Evolutionary conservation across 2,329 filamentous ascomycete species (phyloP).

Genomic region (Fusarium azukiicola): DNA sequence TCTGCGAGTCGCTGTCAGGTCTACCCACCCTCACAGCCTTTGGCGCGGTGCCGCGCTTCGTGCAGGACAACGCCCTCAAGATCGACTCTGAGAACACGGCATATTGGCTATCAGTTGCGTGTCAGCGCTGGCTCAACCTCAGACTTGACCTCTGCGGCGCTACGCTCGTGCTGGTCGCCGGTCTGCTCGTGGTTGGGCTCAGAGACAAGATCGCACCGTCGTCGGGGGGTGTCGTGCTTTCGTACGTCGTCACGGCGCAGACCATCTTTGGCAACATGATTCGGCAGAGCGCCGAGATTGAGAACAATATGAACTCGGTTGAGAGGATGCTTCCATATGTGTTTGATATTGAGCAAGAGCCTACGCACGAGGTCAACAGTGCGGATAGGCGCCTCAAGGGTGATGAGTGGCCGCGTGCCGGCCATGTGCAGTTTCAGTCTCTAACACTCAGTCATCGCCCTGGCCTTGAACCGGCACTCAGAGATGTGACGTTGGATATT

Average conservation of each 20-base stretch:
- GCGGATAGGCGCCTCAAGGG: conserved; percentile 22
- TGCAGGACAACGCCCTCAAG: conserved; percentile 28
- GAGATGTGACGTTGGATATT: conserved; percentile 28
- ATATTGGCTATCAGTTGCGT: conserved; percentile 33
- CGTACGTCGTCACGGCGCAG: conserved; percentile 64
- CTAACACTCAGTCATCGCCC: conserved; percentile 39
- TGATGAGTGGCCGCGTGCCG: conserved; percentile 15
- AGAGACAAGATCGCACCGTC: conserved; percentile 37
- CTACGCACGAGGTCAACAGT: neutral
- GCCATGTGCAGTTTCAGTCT: conserved; percentile 31
- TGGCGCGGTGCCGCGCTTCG: conserved; percentile 27
- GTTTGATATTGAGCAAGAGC: conserved; percentile 68
- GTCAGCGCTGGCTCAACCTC: conserved; percentile 35
- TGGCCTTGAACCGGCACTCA: conserved; percentile 30
- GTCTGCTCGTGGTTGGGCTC: conserved; percentile 35
- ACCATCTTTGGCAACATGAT: conserved; percentile 82
- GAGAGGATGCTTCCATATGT: conserved; percentile 95
- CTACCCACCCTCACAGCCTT: conserved; percentile 38
- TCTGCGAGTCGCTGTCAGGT: conserved; percentile 33
- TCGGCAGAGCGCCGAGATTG: conserved; percentile 72
- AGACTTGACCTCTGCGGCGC: conserved; percentile 35
- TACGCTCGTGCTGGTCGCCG: conserved; percentile 8
- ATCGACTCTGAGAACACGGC: conserved; percentile 39
- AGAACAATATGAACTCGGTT: conserved; percentile 98
- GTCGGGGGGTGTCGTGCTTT: conserved; percentile 37